Conservation (phyloP, 768 basidiomycete species). For the Steccherinum ochraceum region DNA sequence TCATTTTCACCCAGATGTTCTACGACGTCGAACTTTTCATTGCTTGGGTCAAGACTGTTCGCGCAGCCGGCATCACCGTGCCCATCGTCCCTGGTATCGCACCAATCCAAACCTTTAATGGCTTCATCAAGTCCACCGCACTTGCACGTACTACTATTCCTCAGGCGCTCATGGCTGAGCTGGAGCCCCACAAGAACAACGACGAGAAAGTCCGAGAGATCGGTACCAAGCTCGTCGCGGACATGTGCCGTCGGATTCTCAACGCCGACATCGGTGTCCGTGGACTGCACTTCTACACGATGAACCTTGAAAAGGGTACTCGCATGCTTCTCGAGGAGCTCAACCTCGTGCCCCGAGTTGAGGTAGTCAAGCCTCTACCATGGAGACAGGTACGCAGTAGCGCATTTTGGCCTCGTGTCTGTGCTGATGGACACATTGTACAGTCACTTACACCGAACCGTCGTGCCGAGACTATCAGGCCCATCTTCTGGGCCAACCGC, state of each 20-base stretch:
- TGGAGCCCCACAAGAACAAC: constrained; percentile 85
- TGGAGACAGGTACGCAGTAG: constrained; percentile 78
- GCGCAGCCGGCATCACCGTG: constrained; percentile 80
- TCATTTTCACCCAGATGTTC: constrained; percentile 99
- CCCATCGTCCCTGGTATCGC: constrained; percentile 93
- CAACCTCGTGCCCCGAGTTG: constrained; percentile 78
- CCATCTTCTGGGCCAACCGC: constrained; percentile 99
- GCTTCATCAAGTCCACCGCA: constrained; percentile 78
- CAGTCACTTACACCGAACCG: constrained; percentile 90
- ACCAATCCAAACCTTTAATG: constrained; percentile 95
- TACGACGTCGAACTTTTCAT: constrained; percentile 92
- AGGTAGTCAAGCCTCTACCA: constrained; percentile 91
- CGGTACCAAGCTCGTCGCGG: constrained; percentile 91
- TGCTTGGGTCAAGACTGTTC: constrained; percentile 78
- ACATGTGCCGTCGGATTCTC: constrained; percentile 88
- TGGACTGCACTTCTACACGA: constrained; percentile 94
- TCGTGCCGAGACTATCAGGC: constrained; percentile 87
- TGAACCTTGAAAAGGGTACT: constrained; percentile 95
- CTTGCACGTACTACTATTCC: constrained; percentile 80
- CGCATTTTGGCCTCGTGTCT: neutral
- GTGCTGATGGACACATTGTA: constrained; percentile 10
- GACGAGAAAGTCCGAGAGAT: constrained; percentile 90
- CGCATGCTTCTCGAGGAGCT: constrained; percentile 93
- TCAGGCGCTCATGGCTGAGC: constrained; percentile 59
- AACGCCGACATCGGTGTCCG: constrained; percentile 74